phyloP scores from a whole-genome alignment of 495 filamentous ascomycete genomes.

The Tuber magnatum region DNA sequence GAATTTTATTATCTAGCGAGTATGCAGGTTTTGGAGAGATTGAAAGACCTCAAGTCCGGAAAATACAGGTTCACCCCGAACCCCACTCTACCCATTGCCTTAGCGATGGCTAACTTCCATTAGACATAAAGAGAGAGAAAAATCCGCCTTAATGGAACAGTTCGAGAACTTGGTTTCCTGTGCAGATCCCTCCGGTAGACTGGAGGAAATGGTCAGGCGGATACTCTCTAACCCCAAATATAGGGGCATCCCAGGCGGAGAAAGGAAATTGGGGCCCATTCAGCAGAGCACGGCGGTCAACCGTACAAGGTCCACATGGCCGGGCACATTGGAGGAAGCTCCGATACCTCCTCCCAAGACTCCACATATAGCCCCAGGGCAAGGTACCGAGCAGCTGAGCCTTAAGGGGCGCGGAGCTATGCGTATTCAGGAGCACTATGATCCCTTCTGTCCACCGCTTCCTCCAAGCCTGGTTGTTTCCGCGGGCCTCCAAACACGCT shows the following conservation, averaged over 20 bases:
- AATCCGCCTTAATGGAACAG: not conserved
- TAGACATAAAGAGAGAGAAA: not conserved
- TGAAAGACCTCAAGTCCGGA: not conserved
- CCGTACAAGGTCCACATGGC: not conserved
- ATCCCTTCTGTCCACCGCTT: not conserved
- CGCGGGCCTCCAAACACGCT: not conserved
- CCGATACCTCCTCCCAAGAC: not conserved
- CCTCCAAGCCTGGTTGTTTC: not conserved
- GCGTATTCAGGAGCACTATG: not conserved
- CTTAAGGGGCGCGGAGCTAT: not conserved
- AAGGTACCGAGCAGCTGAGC: not conserved
- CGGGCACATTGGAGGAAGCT: not conserved
- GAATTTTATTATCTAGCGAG: not conserved
- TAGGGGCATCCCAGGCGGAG: not conserved
- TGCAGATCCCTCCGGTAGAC: not conserved
- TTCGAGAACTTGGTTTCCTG: not conserved
- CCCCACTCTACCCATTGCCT: not conserved
- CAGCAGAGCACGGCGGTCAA: not conserved
- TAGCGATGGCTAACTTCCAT: not conserved
- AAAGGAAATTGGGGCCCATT: not conserved
- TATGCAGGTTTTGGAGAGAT: not conserved
- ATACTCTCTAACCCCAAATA: not conserved
- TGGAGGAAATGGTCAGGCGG: not conserved
- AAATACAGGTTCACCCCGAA: not conserved
- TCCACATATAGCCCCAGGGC: not conserved